Evolutionary conservation across 2,329 filamentous ascomycete genomes (phyloP).

Genomic region (Fusarium xyrophilum): DNA sequence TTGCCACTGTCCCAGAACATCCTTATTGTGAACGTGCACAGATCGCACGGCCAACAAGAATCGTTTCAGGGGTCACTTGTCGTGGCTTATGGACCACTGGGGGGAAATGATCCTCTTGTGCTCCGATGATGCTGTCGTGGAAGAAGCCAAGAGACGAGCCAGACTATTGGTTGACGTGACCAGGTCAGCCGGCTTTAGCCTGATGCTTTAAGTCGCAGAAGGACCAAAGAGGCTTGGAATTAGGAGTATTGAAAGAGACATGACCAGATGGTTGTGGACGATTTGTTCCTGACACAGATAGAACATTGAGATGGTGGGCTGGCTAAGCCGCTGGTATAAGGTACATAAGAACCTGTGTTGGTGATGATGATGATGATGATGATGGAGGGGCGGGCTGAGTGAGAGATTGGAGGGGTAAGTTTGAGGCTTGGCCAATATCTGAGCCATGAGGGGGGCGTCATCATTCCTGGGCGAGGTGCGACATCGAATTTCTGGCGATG

Average conservation of each 20-base stretch:
- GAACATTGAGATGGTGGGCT: conserved; percentile 18
- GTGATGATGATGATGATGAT: background rate
- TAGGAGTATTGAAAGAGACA: background rate
- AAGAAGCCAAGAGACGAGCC: background rate
- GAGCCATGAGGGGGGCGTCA: background rate
- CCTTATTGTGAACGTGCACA: background rate
- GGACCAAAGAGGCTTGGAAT: conserved; percentile 2
- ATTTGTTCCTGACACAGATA: conserved; percentile 18
- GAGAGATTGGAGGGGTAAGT: conserved; percentile 15
- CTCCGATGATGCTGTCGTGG: conserved; percentile 14
- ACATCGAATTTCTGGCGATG: background rate
- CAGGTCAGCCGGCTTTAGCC: conserved; percentile 26
- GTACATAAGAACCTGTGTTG: conserved; percentile 8
- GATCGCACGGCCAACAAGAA: background rate
- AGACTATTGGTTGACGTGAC: conserved; percentile 30
- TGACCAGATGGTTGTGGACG: conserved; percentile 4
- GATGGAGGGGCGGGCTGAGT: conserved; percentile 11
- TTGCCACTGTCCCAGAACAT: background rate
- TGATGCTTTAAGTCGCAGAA: conserved; percentile 4
- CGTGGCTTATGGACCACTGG: background rate
- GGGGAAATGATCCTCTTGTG: conserved; percentile 13
- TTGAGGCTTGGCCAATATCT: conserved; percentile 14
- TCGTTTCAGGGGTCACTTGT: background rate
- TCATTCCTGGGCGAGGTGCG: conserved; percentile 15
- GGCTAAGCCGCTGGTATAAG: conserved; percentile 18